Conservation (phyloP, 371 early-diverging fungal species). For the Mucor velutinosus region DNA sequence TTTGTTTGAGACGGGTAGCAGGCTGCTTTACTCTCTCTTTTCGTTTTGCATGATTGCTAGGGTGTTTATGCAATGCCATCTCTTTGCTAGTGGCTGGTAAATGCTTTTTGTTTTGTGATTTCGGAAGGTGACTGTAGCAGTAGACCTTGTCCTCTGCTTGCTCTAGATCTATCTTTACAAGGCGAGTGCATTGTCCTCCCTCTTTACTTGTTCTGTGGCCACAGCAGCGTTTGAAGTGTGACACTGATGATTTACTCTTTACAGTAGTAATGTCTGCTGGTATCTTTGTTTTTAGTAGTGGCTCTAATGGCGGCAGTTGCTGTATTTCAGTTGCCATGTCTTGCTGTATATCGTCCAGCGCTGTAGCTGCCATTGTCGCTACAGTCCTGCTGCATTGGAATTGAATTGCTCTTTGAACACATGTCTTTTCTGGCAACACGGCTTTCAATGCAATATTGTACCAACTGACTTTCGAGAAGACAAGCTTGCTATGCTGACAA, state of each 20-base stretch:
- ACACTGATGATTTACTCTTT: neutral
- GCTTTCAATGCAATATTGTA: constrained; percentile 7
- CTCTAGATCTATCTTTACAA: neutral
- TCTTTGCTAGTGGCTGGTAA: no score
- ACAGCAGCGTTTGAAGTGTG: constrained; percentile 4
- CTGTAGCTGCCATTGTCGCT: neutral
- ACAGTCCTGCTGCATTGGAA: neutral
- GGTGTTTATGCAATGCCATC: no score
- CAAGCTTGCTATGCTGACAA: constrained; percentile 12
- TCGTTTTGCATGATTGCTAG: no score
- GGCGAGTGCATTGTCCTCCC: neutral
- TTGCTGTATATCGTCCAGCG: neutral
- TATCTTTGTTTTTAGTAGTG: neutral
- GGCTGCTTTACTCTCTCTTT: no score
- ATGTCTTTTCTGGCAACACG: neutral
- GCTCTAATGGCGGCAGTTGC: neutral
- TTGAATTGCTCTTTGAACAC: neutral
- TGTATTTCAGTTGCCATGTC: neutral
- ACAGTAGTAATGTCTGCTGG: neutral
- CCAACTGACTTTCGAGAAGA: constrained; percentile 17
- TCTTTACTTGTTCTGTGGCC: constrained; percentile 6
- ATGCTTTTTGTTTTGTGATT: neutral
- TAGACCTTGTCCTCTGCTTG: neutral
- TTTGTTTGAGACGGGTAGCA: no score
- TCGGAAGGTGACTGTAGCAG: constrained; percentile 5